Base-by-base conservation (phyloP, 345 rosid genomes). In the Camelina hispida region DNA sequence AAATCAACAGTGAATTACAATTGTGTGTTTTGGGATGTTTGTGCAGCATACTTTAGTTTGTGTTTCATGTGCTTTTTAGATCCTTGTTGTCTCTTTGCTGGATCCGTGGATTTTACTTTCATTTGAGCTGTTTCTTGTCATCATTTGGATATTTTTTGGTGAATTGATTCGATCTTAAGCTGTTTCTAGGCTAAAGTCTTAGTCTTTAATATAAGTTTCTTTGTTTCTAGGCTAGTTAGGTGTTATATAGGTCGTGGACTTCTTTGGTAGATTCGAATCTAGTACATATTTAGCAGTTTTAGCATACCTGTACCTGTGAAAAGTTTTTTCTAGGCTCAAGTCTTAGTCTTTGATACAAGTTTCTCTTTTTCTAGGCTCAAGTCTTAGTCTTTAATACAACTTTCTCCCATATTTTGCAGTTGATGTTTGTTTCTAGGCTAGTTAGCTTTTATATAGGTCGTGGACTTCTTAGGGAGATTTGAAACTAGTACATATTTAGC, bases 31-130 rank as follows among this genome's bases (percentile, higher is more conserved):
- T 20, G 8, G 4, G 51, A 50, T 23, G 34, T 58, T 56, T 53
- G 50, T 38, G 38, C 86, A 91, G 97, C 94, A 91, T 81, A 93
- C n/a, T n/a, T n/a, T n/a, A n/a, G n/a, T n/a, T n/a, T n/a, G n/a
- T n/a, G n/a, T n/a, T n/a, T n/a, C n/a, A n/a, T n/a, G n/a, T n/a
- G n/a, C n/a, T n/a, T n/a, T n/a, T n/a, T n/a, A n/a, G n/a, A n/a
- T n/a, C n/a, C n/a, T n/a, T n/a, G n/a, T n/a, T n/a, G n/a, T n/a
- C n/a, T n/a, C n/a, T n/a, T n/a, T n/a, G n/a, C n/a, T 55, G 60
- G 80, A 70, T 77, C 75, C 66, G 30, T 47, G 3, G 37, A 70
- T 47, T 53, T 46, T 22, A 35, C 55, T 43, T 52, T 32, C 69
- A 3, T 68, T 25, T 23, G 66, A 47, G 71, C 65, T 68, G 54